Evolutionary conservation across 106 monocot species (phyloP), one percentile per base, ranked within the genome.

Genomic region (Amphibolis antarctica): DNA sequence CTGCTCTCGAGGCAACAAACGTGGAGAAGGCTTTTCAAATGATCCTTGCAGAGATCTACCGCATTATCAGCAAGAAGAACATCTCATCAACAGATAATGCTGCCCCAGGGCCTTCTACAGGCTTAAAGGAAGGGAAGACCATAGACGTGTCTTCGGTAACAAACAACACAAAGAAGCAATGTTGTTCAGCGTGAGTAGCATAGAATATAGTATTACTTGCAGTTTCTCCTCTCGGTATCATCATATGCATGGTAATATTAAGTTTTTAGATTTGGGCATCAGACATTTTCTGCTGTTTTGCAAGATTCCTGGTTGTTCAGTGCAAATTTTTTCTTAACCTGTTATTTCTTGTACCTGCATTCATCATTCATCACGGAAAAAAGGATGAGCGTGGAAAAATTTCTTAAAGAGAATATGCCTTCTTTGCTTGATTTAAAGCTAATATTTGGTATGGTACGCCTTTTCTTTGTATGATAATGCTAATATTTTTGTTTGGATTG

Each of bases 21-120:
- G 79, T 79, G 24, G 79, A 79, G 60, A 79, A 69, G 64, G 63
- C 79, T 26, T 79, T 79, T 50, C 74, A 79, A 31, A 70, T 61
- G 43, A 69, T 70, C 44, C 74, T 79, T 14, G 74, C 50, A 14
- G 79, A 79, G 69, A 74, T 79, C 20, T 74, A 79, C 21, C 62
- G 79, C 31, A 79, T 79, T 53, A 74, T 74, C 74, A 73, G 73
- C 36, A 79, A 74, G 79, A 79, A 79, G 65, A 65, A 62, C 44
- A 55, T 79, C n/a, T 47, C 79, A 11, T 60, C 69, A 28, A 28
- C 69, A 19, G 71, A 66, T 23, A 60, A 77, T 10, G 4, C 65
- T 10, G 62, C 58, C 0, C 22, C 61, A 1, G 53, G 59, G 14
- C 15, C 66, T 43, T 44, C 66, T 46, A 56, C 52, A 17, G 64